Evolutionary conservation across 2,329 filamentous ascomycete genomes (phyloP), one percentile per base, ranked within the genome.

Genomic region (Pezicula carpinea): DNA sequence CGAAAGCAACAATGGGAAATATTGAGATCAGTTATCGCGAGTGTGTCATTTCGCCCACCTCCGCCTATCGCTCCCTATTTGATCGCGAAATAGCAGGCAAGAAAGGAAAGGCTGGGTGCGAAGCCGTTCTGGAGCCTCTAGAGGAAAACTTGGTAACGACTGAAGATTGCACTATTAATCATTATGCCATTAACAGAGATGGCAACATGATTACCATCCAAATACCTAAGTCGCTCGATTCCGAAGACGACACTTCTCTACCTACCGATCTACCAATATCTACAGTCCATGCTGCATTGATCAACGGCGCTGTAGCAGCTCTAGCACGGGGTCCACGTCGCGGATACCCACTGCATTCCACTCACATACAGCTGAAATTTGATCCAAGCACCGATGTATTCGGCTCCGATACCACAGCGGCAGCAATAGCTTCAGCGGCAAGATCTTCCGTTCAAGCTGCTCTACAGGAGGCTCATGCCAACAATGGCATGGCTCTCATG

Each of bases 1-100:
- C 74, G 66, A 96, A 81, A 76, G 90, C 75, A 52, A 83, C 71
- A 15, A 96, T 96, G 73, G 91, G 92, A 11, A 84, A 83, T 44
- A 95, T 99, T 52, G 88, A 96, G 59, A 96, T 99, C 50, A 90
- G 95, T 56, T 99, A 97, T 68, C 85, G 95, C 46, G 93, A 99
- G 69, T 85, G 83, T 40, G 71, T 93, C 8, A 79, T 82, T 0
- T 70, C 72, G 3, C 59, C 75, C 0, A 84, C 83, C 1, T 63
- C 64, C 0, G 69, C 78, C 0, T 75, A 83, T 32, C 79, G 76
- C 19, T 77, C 79, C 44, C 70, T 82, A 4, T 90, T 90, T 60
- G 89, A 96, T 58, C 85, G 83, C 36, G 81, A 86, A 4, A 80
- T 96, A 17, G 88, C 87, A 6, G 87, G 89, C 38, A 92, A 89